Conservation (phyloP, 257 asterid species). For the Solanum sejunctum region DNA sequence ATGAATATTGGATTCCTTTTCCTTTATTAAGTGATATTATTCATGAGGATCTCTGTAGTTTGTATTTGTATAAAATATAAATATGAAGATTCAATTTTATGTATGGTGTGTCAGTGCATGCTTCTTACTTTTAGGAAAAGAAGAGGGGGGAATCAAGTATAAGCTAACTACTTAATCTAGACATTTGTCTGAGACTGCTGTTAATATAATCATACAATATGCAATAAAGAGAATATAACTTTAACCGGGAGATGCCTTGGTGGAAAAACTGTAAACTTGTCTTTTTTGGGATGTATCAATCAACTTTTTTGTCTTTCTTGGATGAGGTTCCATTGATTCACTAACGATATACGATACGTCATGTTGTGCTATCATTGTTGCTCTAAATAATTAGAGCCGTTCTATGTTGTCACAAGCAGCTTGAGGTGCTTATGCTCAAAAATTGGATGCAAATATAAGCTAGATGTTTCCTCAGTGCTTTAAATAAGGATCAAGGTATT, state of each 20-base stretch:
- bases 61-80: not conserved
- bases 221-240: not conserved
- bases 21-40: not conserved
- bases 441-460: not conserved
- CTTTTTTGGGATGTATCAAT: not conserved
- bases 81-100: not conserved
- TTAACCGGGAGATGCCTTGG: not conserved
- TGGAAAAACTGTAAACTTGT: not conserved
- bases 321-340: not conserved
- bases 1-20: not conserved
- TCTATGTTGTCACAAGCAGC: not conserved
- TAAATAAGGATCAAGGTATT: not conserved
- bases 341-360: not conserved
- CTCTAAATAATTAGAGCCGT: not conserved
- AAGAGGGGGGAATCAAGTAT: not conserved
- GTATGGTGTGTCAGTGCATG: not conserved
- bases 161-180: not conserved
- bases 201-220: not conserved
- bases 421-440: not conserved
- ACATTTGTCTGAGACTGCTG: not conserved
- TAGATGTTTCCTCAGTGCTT: not conserved
- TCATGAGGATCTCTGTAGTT: not conserved
- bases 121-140: not conserved
- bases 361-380: not conserved
- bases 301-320: not conserved